phyloP scores from a whole-genome alignment of 2,329 filamentous ascomycete genomes.

The Colletotrichum tamarilloi region DNA sequence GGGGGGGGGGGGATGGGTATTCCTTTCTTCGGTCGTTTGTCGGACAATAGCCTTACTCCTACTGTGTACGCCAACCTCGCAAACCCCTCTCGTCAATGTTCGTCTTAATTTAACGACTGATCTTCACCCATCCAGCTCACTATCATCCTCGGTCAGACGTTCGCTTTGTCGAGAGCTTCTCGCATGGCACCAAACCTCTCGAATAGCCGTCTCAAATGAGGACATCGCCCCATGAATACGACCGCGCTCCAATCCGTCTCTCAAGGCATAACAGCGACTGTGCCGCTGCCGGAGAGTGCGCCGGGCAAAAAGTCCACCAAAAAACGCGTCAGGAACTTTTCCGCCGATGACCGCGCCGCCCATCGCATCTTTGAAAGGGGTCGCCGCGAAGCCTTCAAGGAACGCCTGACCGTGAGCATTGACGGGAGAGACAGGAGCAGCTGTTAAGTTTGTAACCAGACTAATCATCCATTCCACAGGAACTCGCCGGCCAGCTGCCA shows the following conservation, averaged over 20 bases:
- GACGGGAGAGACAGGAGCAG: no score
- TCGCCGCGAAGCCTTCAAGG: constrained; percentile 54
- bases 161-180: constrained; percentile 1
- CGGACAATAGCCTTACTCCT: constrained; percentile 19
- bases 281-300: not conserved
- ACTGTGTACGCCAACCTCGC: not conserved
- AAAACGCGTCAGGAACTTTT: constrained; percentile 52
- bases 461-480: constrained; percentile 39
- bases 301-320: constrained; percentile 36
- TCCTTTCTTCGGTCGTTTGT: constrained; percentile 6
- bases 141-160: not conserved
- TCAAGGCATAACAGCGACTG: constrained; percentile 4
- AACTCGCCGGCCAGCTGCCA: constrained; percentile 49
- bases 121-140: not conserved
- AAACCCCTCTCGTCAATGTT: constrained; percentile 6
- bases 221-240: constrained; percentile 10
- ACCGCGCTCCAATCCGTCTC: constrained; percentile 6
- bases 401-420: constrained; percentile 46
- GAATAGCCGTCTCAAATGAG: not conserved
- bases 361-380: constrained; percentile 54
- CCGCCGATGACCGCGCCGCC: constrained; percentile 52
- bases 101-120: not conserved
- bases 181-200: not conserved
- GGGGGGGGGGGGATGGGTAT: not conserved
- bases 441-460: not conserved